Base-by-base conservation (phyloP, 257 asterid species). In the Gynochthodes officinalis region DNA sequence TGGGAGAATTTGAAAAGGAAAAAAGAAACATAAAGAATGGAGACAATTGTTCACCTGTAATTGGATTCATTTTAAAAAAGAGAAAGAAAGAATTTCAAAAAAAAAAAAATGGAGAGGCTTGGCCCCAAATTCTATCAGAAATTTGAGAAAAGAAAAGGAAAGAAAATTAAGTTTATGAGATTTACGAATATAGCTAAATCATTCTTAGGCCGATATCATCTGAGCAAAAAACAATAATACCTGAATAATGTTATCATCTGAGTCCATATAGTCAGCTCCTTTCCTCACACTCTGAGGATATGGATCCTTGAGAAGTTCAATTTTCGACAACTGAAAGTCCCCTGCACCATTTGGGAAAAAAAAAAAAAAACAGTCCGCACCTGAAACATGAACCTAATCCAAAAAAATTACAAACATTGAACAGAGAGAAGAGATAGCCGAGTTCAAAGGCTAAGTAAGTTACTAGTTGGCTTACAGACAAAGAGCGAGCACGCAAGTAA, bases 391-490 rank as follows among this genome's bases (percentile, higher is more conserved):
- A 78, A 95, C 96, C 99, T 95, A 86, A 81, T 79, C 73, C 73
- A 78, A 67, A 73, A 81, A 77, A 39, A 77, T 57, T 81, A n/a
- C 79, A 82, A 86, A 54, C 64, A 69, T 50, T 48, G 78, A 72
- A 71, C 73, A 73, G 11, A 77, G 50, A 53, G 50, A 40, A 59
- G 30, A 19, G 21, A 72, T 68, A 75, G 58, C 82, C 54, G 48
- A 48, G 62, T 46, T 70, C 43, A 75, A 75, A 73, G 78, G 86
- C n/a, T 50, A 66, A 49, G 78, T 65, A 71, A 65, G 67, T 77
- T 80, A 95, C 99, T 98, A 95, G 85, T 81, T 90, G 99, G 79
- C 92, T 92, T 62, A 89, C 92, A 12, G 99, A 92, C 80, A 95
- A 86, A 60, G 84, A 70, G 70, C 75, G 90, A 7, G 86, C 95